These are phyloP conservation scores for Yamadazyma jaroonii DNA, from an alignment of 1,139 yeast species.

Conservation along the genomic window DNA sequence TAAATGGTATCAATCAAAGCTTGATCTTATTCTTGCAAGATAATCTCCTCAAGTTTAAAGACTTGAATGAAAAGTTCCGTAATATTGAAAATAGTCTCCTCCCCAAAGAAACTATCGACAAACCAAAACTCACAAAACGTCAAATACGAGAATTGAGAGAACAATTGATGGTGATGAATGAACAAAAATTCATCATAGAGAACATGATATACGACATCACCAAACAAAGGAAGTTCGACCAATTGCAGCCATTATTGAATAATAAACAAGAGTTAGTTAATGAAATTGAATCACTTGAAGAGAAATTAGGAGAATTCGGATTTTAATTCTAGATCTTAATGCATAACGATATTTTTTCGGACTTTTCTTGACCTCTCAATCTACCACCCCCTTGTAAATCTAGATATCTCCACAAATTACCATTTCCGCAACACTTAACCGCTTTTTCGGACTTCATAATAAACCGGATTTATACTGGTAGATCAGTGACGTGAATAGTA, in stretches of 20 bases:
- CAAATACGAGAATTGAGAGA: constrained; percentile 65
- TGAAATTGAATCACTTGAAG: constrained; percentile 51
- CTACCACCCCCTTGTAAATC: neutral
- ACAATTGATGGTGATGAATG: constrained; percentile 81
- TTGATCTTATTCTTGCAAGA: constrained; percentile 35
- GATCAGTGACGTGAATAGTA: no score
- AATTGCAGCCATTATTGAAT: constrained; percentile 56
- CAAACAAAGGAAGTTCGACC: constrained; percentile 72
- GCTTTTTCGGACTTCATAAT: neutral
- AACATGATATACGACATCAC: constrained; percentile 62
- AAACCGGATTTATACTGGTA: no score
- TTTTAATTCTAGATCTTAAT: no score
- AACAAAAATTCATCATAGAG: constrained; percentile 72
- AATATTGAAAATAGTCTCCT: constrained; percentile 19
- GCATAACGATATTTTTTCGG: neutral
- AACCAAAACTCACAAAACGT: constrained; percentile 38
- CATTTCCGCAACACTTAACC: neutral
- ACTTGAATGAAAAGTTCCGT: constrained; percentile 24
- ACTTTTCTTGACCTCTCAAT: neutral
- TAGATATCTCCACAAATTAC: neutral
- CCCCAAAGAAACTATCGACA: constrained; percentile 3
- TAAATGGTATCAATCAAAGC: constrained; percentile 35
- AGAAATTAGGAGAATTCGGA: constrained; percentile 63
- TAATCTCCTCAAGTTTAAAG: constrained; percentile 27
- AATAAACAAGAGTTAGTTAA: constrained; percentile 57